Base-by-base conservation (phyloP, 2,329 filamentous ascomycete genomes). In the Pseudogymnoascus pannorum region DNA sequence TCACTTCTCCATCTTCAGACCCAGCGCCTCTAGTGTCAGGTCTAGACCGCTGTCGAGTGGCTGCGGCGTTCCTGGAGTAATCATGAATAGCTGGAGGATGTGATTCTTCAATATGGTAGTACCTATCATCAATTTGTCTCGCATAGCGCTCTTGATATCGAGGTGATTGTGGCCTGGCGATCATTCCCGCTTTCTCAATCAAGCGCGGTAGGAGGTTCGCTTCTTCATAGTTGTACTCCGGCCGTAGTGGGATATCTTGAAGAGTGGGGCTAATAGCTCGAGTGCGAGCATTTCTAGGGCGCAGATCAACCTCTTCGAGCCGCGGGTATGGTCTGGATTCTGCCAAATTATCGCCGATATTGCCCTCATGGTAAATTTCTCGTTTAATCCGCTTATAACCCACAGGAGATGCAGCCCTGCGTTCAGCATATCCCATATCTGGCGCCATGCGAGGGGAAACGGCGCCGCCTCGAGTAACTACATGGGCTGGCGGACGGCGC, bases 1-100 rank as follows among this genome's bases (percentile, higher is more conserved):
- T 66, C 8, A 75, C 64, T 63, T 75, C 73, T 6, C 72, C 72
- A 66, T 76, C 73, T 64, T 75, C 73, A 4, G 73, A 75, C n/a
- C 70, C 69, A 70, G 59, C 68, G 14, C 71, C 69, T 18, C 61
- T 60, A 59, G 64, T 62, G 9, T 67, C 67, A 24, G 65, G 62
- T 44, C 65, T 67, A 11, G 58, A 42, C 60, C 44, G n/a, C 26
- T 31, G 48, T 33, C 20, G 26, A 33, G n/a, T 9, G 1, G 33
- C 8, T 5, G 16, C 48, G 16, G 48, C 8, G 16, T 18, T 18
- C 12, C 48, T 54, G n/a, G 26, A 11, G 48, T 54, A 54, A 18
- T 31, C 26, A 31, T 54, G 20, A 9, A 6, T 14, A 11, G 16
- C 48, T 31, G 26, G 26, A 54, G n/a, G 48, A 31, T 18, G 26